Percentiles rank a stretch among this genome's conserved stretches.
Conservation (phyloP, 129 eudicot species). For the Flaveria trinervia region DNA sequence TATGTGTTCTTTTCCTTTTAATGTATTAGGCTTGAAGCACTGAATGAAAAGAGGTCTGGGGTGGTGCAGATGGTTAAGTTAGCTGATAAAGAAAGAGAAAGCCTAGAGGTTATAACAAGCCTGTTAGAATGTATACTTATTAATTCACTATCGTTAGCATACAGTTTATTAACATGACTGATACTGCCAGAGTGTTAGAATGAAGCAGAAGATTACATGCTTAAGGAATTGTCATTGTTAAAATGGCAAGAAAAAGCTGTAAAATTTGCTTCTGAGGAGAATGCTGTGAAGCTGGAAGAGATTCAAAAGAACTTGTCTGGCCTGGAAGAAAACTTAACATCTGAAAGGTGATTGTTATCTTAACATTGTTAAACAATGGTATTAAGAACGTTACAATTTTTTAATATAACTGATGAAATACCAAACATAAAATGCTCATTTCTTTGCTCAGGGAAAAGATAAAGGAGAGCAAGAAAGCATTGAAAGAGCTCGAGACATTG, state of each 20-base stretch:
- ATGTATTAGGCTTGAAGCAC: constrained; percentile 71
- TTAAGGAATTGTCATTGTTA: constrained; percentile 72
- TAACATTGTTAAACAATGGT: not conserved
- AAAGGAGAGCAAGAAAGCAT: constrained; percentile 46
- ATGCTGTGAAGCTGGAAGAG: constrained; percentile 46
- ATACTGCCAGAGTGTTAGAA: constrained; percentile 67
- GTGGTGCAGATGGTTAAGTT: constrained; percentile 97
- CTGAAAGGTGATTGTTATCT: constrained; percentile 58
- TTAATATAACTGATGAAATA: not conserved
- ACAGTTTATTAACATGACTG: constrained; percentile 4
- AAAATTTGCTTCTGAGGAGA: constrained; percentile 72
- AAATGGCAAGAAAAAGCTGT: constrained; percentile 96
- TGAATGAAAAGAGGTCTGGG: constrained; percentile 82
- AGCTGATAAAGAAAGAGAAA: constrained; percentile 96
- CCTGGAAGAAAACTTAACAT: constrained; percentile 58
- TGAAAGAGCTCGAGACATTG: constrained; percentile 83
- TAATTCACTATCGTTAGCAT: not conserved
- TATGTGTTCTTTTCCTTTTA: not conserved
- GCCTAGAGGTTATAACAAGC: constrained; percentile 63
- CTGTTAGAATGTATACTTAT: not conserved
- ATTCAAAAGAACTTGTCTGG: constrained; percentile 49
- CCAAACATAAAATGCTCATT: not conserved
- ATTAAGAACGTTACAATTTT: not conserved
- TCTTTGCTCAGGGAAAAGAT: constrained; percentile 68
- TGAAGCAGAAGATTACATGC: constrained; percentile 94